Evolutionary conservation across 805 yeast genomes (phyloP), one percentile per base, ranked within the genome.

Genomic region (Saccharomyces kudriavzevii): DNA sequence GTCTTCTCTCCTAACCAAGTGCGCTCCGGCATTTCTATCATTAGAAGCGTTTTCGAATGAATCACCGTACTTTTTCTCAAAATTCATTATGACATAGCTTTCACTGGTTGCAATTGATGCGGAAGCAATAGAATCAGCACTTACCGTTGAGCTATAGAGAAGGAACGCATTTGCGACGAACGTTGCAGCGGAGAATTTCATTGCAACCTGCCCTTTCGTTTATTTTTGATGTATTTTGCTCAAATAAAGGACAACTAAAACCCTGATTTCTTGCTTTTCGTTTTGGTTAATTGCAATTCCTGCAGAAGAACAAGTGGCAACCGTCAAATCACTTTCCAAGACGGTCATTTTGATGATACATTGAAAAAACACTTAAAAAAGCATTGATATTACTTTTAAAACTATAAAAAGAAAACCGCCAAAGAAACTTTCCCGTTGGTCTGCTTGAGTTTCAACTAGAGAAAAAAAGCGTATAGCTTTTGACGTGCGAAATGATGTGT

Each of bases 21-120:
- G 40, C 31, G 25, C 14, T 17, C 10, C 27, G 22, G 40, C 31
- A 22, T 28, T 40, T 13, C 27, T 50, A 8, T 43, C 28, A 24
- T 30, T 24, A 2, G 49, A 17, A 9, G 54, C 48, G 11, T 28
- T 20, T 13, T 59, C 61, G 40, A 52, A 55, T 3, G 56, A 45
- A 25, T 54, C 53, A 25, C 67, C 68, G 43, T 56, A 53, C 6
- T 53, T 46, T 48, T 61, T 64, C 49, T 61, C 57, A 46, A 66
- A 66, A 5, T 53, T 49, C 46, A 66, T 40, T 40, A 55, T 57
- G 13, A 61, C 52, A 27, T 43, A 55, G 29, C 31, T 52, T 5
- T 45, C 24, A 35, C 17, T 20, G 9, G 31, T 29, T 24, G 48
- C 14, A 5, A 22, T 22, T 6, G 30, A 31, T 13, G 28, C 14